Percentiles rank a stretch among this genome's conserved stretches.
Evolutionary conservation across 139 green algal species (phyloP).

Genomic region (Cymbomonas tetramitiformis): DNA sequence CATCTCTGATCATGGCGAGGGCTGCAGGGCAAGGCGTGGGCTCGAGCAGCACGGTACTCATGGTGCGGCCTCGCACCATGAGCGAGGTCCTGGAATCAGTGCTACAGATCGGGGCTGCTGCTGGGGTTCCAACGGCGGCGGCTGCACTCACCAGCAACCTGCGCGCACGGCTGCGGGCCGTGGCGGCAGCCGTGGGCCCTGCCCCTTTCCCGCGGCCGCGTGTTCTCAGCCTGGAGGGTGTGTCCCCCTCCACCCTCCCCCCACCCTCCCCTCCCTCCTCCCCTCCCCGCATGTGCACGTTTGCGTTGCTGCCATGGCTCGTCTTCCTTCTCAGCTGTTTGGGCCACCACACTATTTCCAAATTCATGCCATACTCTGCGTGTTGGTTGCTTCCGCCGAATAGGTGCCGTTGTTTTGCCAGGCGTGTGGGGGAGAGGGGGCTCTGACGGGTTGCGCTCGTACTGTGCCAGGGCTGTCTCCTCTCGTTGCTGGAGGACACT

Average conservation of each 20-base stretch:
- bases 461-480: slow-evolving; percentile 31
- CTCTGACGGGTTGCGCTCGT: no score
- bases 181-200: slow-evolving; percentile 32
- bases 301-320: no score
- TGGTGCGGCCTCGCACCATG: slow-evolving; percentile 20
- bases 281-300: no score
- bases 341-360: no score
- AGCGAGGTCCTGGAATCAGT: slow-evolving; percentile 69
- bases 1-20: background rate
- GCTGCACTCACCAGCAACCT: slow-evolving; percentile 45
- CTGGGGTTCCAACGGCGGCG: slow-evolving; percentile 39
- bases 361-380: no score
- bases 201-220: slow-evolving; percentile 19
- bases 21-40: background rate
- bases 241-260: no score
- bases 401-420: no score
- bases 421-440: no score
- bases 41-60: slow-evolving; percentile 10
- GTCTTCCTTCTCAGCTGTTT: no score
- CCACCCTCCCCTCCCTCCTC: no score
- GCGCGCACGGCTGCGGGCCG: slow-evolving; percentile 41
- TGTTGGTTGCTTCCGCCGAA: no score
- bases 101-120: slow-evolving; percentile 49
- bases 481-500: slow-evolving; percentile 37
- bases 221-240: slow-evolving; percentile 55